phyloP scores from a whole-genome alignment of 2,329 filamentous ascomycete genomes.

The Fusarium cyanostomum region DNA sequence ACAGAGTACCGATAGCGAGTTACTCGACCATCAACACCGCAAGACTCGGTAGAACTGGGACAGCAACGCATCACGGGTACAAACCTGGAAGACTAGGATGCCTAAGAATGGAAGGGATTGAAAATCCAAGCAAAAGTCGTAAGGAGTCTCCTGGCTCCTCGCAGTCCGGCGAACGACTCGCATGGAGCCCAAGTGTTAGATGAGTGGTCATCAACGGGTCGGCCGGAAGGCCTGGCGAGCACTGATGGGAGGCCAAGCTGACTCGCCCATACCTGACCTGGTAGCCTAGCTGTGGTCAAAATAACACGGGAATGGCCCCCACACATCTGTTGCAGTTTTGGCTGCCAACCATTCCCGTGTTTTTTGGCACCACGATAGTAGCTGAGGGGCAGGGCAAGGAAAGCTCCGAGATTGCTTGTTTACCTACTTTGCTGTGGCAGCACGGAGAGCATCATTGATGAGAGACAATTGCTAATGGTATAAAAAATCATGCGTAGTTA shows the following conservation, averaged over 20 bases:
- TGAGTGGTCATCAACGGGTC: constrained; percentile 33
- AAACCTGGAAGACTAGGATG: background rate
- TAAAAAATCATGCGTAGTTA: constrained; percentile 26
- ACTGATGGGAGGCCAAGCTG: constrained; percentile 15
- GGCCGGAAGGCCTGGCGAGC: background rate
- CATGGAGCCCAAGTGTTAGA: constrained; percentile 12
- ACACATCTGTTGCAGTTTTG: too few species aligned
- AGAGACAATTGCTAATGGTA: constrained; percentile 29
- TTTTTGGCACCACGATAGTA: too few species aligned
- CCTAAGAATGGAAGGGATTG: background rate
- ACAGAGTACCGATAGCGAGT: background rate
- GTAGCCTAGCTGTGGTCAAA: too few species aligned
- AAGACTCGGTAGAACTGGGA: constrained; percentile 27
- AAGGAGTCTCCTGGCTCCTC: background rate
- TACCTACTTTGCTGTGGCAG: constrained; percentile 24
- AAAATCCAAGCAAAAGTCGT: background rate
- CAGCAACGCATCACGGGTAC: constrained; percentile 7
- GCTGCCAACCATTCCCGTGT: too few species aligned
- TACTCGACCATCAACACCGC: constrained; percentile 19
- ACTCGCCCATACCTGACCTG: constrained; percentile 24
- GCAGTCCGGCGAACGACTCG: constrained; percentile 14
- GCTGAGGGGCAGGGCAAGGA: constrained; percentile 15
- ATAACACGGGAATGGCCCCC: too few species aligned
- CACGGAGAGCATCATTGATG: background rate
- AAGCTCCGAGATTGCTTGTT: constrained; percentile 12